These are phyloP conservation scores for Glarea lozoyensis DNA, from an alignment of 495 filamentous ascomycete species.

Conservation along the genomic window DNA sequence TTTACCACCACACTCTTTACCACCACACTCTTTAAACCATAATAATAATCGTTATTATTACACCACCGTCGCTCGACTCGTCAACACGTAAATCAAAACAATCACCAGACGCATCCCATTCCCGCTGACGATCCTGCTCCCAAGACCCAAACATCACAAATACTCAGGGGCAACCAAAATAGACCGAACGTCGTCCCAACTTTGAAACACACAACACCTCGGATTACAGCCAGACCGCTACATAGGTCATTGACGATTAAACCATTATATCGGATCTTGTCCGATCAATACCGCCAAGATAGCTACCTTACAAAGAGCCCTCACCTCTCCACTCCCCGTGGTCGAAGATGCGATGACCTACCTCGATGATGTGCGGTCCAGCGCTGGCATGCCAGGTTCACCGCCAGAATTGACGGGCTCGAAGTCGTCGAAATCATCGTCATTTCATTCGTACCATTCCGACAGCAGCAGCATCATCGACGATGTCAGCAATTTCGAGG, in stretches of 20 bases:
- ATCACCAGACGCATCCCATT: too few species aligned
- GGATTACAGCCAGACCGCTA: neutral
- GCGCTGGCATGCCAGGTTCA: slow-evolving; percentile 54
- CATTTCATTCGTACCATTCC: slow-evolving; percentile 61
- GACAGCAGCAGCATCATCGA: slow-evolving; percentile 44
- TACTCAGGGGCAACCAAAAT: too few species aligned
- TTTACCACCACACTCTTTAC: too few species aligned
- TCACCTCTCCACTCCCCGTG: slow-evolving; percentile 9
- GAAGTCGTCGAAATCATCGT: slow-evolving; percentile 84
- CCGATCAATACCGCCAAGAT: slow-evolving; percentile 19
- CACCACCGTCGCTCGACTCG: too few species aligned
- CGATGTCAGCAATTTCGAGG: slow-evolving; percentile 80
- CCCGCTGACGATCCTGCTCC: too few species aligned
- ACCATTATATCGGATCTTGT: too few species aligned
- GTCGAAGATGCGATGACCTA: slow-evolving; percentile 49
- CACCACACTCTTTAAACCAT: too few species aligned
- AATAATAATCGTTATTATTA: slow-evolving; percentile 4
- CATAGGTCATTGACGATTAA: too few species aligned
- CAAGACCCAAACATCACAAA: too few species aligned
- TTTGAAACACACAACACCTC: too few species aligned
- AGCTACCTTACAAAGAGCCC: slow-evolving; percentile 16
- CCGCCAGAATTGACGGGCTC: slow-evolving; percentile 78
- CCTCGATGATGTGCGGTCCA: slow-evolving; percentile 33
- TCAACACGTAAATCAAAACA: too few species aligned
- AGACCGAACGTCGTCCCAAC: too few species aligned